A percentile compares a stretch with the other conserved stretches of the same genome.
phyloP scores from a whole-genome alignment of 768 basidiomycete genomes.

The Phanerodontia chrysosporium region DNA sequence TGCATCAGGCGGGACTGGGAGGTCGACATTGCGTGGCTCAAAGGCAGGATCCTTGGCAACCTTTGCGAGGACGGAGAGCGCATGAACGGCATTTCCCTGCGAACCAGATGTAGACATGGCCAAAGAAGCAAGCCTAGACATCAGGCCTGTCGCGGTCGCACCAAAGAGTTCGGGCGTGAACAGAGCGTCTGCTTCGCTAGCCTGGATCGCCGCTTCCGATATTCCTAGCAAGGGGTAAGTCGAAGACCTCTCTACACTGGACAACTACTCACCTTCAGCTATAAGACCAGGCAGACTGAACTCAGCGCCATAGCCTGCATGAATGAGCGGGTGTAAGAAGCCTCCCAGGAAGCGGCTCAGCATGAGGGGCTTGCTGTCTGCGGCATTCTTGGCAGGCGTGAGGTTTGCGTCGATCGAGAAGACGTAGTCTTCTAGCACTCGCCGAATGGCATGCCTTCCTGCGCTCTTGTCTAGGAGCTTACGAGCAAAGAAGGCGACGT shows the following conservation, averaged over 20 bases:
- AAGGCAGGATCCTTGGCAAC: constrained; percentile 47
- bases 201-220: constrained; percentile 47
- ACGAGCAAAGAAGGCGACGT: constrained; percentile 51
- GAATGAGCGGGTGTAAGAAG: constrained; percentile 62
- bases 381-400: constrained; percentile 6
- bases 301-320: constrained; percentile 59
- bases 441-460: constrained; percentile 35
- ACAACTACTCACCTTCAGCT: constrained; percentile 37
- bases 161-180: constrained; percentile 27
- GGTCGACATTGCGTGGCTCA: constrained; percentile 6
- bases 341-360: constrained; percentile 52
- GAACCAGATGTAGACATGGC: neutral
- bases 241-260: too few species aligned
- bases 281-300: constrained; percentile 55
- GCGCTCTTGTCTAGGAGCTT: constrained; percentile 21
- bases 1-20: constrained; percentile 1
- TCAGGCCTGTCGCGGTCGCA: neutral
- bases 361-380: constrained; percentile 41
- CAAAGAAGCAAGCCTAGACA: constrained; percentile 3
- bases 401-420: constrained; percentile 38
- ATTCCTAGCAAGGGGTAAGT: neutral
- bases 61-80: constrained; percentile 50
- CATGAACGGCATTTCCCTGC: constrained; percentile 29
- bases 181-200: constrained; percentile 30
- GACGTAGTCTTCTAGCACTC: constrained; percentile 55